A percentile compares a stretch with the other conserved stretches of the same genome.
Evolutionary conservation across 495 filamentous ascomycete species (phyloP).

Genomic region (Neurospora sp.): DNA sequence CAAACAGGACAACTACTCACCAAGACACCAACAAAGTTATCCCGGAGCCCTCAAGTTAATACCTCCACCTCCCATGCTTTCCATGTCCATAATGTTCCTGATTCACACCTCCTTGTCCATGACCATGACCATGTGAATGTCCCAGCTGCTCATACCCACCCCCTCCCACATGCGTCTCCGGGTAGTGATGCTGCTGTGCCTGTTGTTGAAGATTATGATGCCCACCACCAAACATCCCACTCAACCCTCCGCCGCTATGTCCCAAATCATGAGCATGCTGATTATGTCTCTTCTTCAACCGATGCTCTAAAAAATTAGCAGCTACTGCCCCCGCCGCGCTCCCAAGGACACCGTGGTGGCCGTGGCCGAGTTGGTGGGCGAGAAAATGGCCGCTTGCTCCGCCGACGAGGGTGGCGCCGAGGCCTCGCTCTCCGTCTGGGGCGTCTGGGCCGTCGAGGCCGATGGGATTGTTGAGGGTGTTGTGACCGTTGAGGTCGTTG

Average conservation of each 20-base stretch:
- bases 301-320: conserved; percentile 43
- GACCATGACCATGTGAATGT: neutral
- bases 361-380: conserved; percentile 28
- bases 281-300: conserved; percentile 28
- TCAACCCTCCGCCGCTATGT: neutral
- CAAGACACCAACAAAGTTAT: neutral
- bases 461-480: no score
- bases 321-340: conserved; percentile 45
- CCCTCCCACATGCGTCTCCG: neutral
- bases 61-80: neutral
- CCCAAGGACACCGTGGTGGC: conserved; percentile 40
- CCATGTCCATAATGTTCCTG: neutral
- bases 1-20: neutral
- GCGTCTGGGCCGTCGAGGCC: conserved; percentile 4
- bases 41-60: neutral
- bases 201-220: neutral
- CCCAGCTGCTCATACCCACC: neutral
- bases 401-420: conserved; percentile 45
- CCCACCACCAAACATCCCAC: neutral
- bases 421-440: conserved; percentile 40
- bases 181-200: neutral
- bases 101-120: neutral
- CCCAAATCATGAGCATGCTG: neutral
- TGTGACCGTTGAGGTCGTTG: neutral
- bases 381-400: conserved; percentile 43